Evolutionary conservation across 495 filamentous ascomycete genomes (phyloP).

Genomic region (Delitschia confertaspora): DNA sequence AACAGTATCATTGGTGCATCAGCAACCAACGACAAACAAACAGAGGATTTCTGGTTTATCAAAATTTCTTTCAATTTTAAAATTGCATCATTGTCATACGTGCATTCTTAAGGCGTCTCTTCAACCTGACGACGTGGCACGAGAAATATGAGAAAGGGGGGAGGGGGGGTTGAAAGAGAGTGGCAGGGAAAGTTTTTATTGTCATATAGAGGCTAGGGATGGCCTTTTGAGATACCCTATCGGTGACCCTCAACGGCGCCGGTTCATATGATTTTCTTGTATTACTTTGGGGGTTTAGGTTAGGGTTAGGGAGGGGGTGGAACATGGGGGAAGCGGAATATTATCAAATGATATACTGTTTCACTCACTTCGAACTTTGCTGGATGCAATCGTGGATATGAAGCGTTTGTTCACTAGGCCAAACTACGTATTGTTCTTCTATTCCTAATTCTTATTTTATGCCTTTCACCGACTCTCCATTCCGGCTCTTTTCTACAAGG

Average conservation of each 20-base stretch:
- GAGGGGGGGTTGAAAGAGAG: neutral
- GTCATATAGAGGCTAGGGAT: neutral
- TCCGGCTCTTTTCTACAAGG: too few species aligned
- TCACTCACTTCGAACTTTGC: too few species aligned
- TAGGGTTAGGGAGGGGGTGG: too few species aligned
- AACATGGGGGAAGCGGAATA: too few species aligned
- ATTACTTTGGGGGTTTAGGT: too few species aligned
- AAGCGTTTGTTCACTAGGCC: too few species aligned
- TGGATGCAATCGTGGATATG: too few species aligned
- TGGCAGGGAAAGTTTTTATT: neutral
- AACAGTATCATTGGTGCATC: constrained; percentile 10
- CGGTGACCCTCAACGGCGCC: constrained; percentile 13
- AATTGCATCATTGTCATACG: constrained; percentile 2
- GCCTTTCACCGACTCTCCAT: too few species aligned
- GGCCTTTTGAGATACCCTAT: constrained; percentile 16
- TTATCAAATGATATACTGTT: too few species aligned
- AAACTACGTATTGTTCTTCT: too few species aligned
- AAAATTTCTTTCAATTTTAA: constrained; percentile 7
- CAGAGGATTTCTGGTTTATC: neutral
- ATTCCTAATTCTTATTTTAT: too few species aligned
- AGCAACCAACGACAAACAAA: neutral
- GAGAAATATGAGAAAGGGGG: constrained; percentile 1
- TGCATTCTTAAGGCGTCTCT: constrained; percentile 26
- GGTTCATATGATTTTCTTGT: too few species aligned
- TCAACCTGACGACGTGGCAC: constrained; percentile 26